These are phyloP conservation scores for Candida glucosophila DNA, from an alignment of 1,139 yeast species.

Conservation along the genomic window DNA sequence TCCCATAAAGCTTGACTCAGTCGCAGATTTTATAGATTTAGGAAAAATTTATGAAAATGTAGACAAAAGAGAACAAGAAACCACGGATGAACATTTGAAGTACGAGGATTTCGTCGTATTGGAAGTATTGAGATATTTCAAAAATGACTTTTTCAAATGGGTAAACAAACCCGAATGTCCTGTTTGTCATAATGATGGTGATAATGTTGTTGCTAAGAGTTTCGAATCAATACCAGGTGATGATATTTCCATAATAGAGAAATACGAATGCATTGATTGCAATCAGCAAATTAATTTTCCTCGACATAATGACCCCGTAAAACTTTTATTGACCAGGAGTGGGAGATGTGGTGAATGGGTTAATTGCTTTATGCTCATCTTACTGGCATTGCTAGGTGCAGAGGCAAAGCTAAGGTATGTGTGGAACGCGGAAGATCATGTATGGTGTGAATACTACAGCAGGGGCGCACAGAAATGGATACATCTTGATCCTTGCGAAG, in stretches of 20 bases:
- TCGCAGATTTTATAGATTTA: constrained; percentile 29
- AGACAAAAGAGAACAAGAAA: constrained; percentile 15
- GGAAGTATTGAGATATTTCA: constrained; percentile 69
- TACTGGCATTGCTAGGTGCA: constrained; percentile 46
- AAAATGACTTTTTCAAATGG: constrained; percentile 77
- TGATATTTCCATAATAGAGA: constrained; percentile 38
- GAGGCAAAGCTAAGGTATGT: constrained; percentile 61
- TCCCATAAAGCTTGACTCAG: constrained; percentile 11
- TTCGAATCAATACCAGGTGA: constrained; percentile 23
- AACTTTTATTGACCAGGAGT: constrained; percentile 47
- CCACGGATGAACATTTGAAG: constrained; percentile 14
- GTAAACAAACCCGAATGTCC: constrained; percentile 63
- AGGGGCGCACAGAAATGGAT: constrained; percentile 58
- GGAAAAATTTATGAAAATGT: constrained; percentile 28
- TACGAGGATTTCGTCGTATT: constrained; percentile 65
- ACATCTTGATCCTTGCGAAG: constrained; percentile 86
- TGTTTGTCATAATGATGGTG: constrained; percentile 26
- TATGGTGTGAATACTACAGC: constrained; percentile 90
- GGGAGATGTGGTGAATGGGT: constrained; percentile 99
- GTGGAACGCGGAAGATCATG: constrained; percentile 92
- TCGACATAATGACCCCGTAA: constrained; percentile 61
- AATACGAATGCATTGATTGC: constrained; percentile 54
- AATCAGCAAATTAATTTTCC: constrained; percentile 48
- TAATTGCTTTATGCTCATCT: constrained; percentile 64
- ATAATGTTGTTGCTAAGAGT: constrained; percentile 7